Evolutionary conservation across 139 green algal species (phyloP).

Genomic region (Chlamydomonas incerta): DNA sequence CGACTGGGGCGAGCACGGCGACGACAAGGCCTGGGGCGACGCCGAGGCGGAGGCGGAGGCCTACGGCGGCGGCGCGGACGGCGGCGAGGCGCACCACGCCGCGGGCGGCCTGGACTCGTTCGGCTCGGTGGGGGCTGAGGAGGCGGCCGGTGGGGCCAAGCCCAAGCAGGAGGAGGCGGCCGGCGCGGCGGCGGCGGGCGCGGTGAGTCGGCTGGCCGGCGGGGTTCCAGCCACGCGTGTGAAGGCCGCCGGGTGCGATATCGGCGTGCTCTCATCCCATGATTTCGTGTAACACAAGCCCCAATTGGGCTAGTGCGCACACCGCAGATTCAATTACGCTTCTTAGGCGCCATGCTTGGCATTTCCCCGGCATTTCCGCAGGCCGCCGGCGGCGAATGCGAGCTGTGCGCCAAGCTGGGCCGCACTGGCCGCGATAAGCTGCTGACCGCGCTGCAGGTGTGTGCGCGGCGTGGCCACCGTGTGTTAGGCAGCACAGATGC

Average conservation of each 20-base stretch:
- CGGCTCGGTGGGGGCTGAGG: neutral
- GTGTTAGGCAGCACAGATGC: no score
- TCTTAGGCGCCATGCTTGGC: no score
- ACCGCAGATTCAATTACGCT: no score
- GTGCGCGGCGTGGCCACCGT: no score
- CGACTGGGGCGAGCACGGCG: neutral
- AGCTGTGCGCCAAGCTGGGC: constrained; percentile 49
- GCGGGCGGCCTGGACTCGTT: neutral
- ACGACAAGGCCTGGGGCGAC: neutral
- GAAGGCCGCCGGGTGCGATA: no score
- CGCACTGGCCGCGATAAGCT: constrained; percentile 41
- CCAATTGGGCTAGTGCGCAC: no score
- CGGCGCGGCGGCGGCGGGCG: no score
- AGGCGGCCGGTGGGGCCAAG: neutral
- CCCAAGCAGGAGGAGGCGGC: neutral
- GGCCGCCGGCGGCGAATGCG: constrained; percentile 34
- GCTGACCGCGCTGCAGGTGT: constrained; percentile 37
- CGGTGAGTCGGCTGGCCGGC: no score
- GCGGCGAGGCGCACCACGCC: neutral
- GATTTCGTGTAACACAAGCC: no score
- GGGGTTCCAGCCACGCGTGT: no score
- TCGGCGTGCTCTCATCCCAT: no score
- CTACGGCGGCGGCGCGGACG: neutral
- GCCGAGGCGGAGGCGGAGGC: neutral
- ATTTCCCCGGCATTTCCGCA: no score